Base-by-base conservation (phyloP, 805 yeast species). In the Nadsonia fulvescens region DNA sequence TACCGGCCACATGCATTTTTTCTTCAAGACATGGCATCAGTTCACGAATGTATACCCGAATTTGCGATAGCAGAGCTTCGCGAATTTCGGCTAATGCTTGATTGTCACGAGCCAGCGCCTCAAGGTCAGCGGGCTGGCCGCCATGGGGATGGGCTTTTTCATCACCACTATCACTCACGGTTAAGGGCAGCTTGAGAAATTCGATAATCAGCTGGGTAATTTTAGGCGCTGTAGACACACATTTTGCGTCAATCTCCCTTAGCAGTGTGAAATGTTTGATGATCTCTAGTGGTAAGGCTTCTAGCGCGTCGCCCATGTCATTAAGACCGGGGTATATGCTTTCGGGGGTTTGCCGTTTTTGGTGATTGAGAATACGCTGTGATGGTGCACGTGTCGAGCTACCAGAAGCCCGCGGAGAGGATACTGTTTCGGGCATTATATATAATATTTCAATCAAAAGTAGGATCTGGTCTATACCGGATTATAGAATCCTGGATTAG, bases 1-100 rank as follows among this genome's bases (percentile, higher is more conserved):
- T 72, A 2, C 86, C 73, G 4, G 95, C 86, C 21, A 89, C 94
- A 47, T 86, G 95, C 91, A 89, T 81, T 51, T 89, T 89, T 47
- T 89, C 95, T 46, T 86, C 96, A 29, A 86, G 52, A 34, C 93
- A 78, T 1, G 96, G 95, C 56, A 86, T 69, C 30, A 86, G 58
- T 31, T 78, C 93, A 35, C 59, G 56, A 11, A 68, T 54, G 17
- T 57, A 37, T 9, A 38, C 37, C 16, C 61, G 56, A 15, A 66
- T 56, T 19, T 46, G 51, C 13, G 43, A 35, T 21, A 46, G 44
- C 16, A 40, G 32, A 29, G 39, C 28, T 29, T 46, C 47, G 9
- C 49, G 41, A 23, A 38, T 32, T n/a, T 39, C 44, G 40, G 27
- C 25, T 14, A 18, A 22, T 12, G 19, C 23, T 15, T 30, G 30